These are phyloP conservation scores for Globisporangium uncinulatum DNA, from an alignment of 352 stramenopile genomes.

Conservation along the genomic window DNA sequence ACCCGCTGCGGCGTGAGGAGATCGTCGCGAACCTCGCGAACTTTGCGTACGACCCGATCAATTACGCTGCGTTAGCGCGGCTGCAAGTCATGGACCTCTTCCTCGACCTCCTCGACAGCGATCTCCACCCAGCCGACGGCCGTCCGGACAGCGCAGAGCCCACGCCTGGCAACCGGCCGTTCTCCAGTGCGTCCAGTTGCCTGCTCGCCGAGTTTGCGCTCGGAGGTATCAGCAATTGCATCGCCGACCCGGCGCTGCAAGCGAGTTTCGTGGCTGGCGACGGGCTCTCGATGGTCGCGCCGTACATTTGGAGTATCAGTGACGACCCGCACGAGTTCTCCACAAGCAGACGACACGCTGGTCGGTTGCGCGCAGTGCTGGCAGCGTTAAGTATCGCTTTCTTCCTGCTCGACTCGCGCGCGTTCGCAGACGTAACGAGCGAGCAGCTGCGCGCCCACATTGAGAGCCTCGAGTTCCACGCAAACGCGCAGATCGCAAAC, in stretches of 20 bases:
- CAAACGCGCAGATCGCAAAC: conserved; percentile 43
- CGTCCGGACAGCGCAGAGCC: background rate
- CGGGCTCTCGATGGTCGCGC: conserved; percentile 35
- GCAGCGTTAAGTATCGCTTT: conserved; percentile 55
- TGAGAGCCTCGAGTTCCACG: conserved; percentile 22
- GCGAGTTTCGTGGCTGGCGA: conserved; percentile 44
- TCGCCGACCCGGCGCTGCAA: conserved; percentile 52
- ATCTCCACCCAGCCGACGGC: conserved; percentile 18
- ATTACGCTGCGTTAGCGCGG: conserved; percentile 47
- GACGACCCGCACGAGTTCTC: conserved; percentile 8
- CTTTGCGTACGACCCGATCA: conserved; percentile 85
- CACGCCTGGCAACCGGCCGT: background rate
- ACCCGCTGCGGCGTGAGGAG: conserved; percentile 61
- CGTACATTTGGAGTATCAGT: conserved; percentile 29
- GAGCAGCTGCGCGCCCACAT: conserved; percentile 29
- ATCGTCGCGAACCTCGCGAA: conserved; percentile 78
- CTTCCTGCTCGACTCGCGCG: conserved; percentile 60
- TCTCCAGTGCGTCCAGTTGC: conserved; percentile 14
- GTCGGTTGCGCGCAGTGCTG: conserved; percentile 36
- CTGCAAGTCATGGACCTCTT: conserved; percentile 74
- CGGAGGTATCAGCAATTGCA: conserved; percentile 73
- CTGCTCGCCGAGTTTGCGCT: conserved; percentile 64
- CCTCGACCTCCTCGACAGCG: conserved; percentile 59
- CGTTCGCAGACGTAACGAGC: conserved; percentile 35
- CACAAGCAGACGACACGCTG: background rate